phyloP scores from a whole-genome alignment of 495 filamentous ascomycete species.

The Penicillium riverlandense region DNA sequence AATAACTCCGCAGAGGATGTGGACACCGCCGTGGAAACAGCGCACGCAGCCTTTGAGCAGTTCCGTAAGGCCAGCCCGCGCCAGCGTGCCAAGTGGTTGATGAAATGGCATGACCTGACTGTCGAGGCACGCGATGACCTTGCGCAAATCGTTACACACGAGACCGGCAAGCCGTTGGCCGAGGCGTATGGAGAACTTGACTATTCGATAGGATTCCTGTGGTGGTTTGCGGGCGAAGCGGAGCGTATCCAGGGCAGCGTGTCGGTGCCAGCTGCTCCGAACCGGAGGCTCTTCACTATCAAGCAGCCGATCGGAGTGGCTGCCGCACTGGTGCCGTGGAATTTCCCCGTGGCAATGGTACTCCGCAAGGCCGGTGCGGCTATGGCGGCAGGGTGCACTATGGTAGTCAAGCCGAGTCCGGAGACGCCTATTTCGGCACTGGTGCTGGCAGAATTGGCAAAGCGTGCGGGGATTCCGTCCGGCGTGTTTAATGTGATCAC shows the following conservation, averaged over 20 bases:
- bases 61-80: slow-evolving; percentile 56
- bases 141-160: slow-evolving; percentile 52
- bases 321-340: slow-evolving; percentile 62
- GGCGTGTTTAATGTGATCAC: slow-evolving; percentile 53
- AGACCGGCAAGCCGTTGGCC: slow-evolving; percentile 57
- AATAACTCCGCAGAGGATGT: slow-evolving; percentile 55
- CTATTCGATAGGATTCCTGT: slow-evolving; percentile 53
- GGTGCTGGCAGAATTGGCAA: slow-evolving; percentile 45
- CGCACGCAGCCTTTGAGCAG: slow-evolving; percentile 53
- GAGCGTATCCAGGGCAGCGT: slow-evolving; percentile 61
- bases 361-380: slow-evolving; percentile 63
- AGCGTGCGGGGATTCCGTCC: slow-evolving; percentile 47
- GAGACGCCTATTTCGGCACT: slow-evolving; percentile 51
- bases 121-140: slow-evolving; percentile 45
- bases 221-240: slow-evolving; percentile 63
- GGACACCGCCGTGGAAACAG: slow-evolving; percentile 48
- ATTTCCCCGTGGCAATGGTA: slow-evolving; percentile 58
- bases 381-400: slow-evolving; percentile 65
- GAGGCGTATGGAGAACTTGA: slow-evolving; percentile 54
- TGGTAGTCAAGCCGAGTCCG: slow-evolving; percentile 56
- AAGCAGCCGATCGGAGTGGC: slow-evolving; percentile 64
- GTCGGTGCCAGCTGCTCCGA: slow-evolving; percentile 45
- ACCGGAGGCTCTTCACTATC: slow-evolving; percentile 59
- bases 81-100: slow-evolving; percentile 52
- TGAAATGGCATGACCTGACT: slow-evolving; percentile 52